A percentile compares a stretch with the other conserved stretches of the same genome.
phyloP scores from a whole-genome alignment of 441 rosid species.

The Brassica hybrid region DNA sequence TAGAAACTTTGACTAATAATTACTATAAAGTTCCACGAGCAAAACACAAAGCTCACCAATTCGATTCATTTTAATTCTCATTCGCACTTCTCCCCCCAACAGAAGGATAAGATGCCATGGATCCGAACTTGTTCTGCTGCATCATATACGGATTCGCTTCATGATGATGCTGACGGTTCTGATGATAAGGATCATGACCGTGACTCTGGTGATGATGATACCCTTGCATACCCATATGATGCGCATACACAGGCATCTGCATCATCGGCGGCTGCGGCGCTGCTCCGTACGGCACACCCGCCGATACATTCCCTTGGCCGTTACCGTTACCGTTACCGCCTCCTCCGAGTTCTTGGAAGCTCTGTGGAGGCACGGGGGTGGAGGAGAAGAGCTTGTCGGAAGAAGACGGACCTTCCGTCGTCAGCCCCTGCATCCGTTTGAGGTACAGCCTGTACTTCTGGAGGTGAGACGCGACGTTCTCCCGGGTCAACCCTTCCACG shows the following conservation, averaged over 20 bases:
- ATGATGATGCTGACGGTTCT: constrained; percentile 21
- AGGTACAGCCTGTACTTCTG: constrained; percentile 92
- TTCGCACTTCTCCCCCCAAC: constrained; percentile 45
- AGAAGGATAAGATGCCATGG: constrained; percentile 55
- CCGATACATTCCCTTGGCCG: constrained; percentile 32
- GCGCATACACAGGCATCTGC: constrained; percentile 79
- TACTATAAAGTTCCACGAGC: no score
- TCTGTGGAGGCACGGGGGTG: constrained; percentile 70
- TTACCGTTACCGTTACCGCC: constrained; percentile 35
- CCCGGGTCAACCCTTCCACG: constrained; percentile 93
- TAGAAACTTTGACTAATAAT: no score
- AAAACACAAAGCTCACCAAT: constrained; percentile 31
- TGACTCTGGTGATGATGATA: constrained; percentile 42
- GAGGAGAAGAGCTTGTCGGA: constrained; percentile 86
- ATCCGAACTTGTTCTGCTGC: constrained; percentile 72
- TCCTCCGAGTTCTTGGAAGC: constrained; percentile 49
- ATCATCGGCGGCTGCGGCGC: constrained; percentile 48
- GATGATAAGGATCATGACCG: constrained; percentile 41
- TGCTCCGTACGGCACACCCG: constrained; percentile 49
- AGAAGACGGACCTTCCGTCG: constrained; percentile 65
- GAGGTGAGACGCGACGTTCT: constrained; percentile 95
- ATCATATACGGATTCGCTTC: constrained; percentile 52
- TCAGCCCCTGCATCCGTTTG: constrained; percentile 88
- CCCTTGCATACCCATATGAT: constrained; percentile 68
- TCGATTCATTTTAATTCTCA: constrained; percentile 28